These are phyloP conservation scores for Leccinum longicurvipes DNA, from an alignment of 768 basidiomycete species.

Conservation along the genomic window DNA sequence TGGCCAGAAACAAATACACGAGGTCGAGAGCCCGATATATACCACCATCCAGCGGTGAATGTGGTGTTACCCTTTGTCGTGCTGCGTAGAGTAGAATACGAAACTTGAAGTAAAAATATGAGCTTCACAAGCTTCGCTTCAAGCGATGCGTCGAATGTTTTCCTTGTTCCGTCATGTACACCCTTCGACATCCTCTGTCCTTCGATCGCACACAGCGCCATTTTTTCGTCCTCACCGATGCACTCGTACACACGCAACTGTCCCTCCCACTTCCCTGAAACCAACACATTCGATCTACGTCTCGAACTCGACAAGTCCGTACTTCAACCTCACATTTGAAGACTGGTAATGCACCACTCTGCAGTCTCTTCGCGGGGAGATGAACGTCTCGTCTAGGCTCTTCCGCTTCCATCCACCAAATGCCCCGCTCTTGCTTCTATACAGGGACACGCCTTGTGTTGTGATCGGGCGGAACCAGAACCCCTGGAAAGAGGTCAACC, in stretches of 20 bases:
- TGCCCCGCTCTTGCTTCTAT: constrained; percentile 77
- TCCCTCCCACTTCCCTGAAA: constrained; percentile 21
- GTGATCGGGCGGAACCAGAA: constrained; percentile 96
- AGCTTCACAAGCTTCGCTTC: too few species aligned
- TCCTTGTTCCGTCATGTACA: constrained; percentile 25
- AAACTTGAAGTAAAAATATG: background rate
- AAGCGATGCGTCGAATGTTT: constrained; percentile 31
- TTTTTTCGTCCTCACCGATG: background rate
- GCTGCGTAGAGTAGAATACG: constrained; percentile 22
- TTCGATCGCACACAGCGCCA: background rate
- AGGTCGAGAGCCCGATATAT: constrained; percentile 81
- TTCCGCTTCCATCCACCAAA: constrained; percentile 71
- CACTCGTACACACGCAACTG: constrained; percentile 13
- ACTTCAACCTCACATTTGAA: constrained; percentile 87
- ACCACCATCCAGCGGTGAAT: constrained; percentile 78
- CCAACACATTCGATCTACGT: constrained; percentile 59
- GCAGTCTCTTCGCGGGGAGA: constrained; percentile 26
- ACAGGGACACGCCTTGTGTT: constrained; percentile 85
- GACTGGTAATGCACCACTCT: constrained; percentile 62
- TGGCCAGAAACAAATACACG: constrained; percentile 83
- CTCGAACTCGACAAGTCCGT: constrained; percentile 76
- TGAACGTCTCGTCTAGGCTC: constrained; percentile 46
- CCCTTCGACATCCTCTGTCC: background rate
- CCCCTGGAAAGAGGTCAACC: constrained; percentile 96
- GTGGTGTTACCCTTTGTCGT: background rate